A percentile compares a stretch with the other conserved stretches of the same genome.
Conservation (phyloP, 2,329 filamentous ascomycete genomes). For the Xylariomycetidae sp. region DNA sequence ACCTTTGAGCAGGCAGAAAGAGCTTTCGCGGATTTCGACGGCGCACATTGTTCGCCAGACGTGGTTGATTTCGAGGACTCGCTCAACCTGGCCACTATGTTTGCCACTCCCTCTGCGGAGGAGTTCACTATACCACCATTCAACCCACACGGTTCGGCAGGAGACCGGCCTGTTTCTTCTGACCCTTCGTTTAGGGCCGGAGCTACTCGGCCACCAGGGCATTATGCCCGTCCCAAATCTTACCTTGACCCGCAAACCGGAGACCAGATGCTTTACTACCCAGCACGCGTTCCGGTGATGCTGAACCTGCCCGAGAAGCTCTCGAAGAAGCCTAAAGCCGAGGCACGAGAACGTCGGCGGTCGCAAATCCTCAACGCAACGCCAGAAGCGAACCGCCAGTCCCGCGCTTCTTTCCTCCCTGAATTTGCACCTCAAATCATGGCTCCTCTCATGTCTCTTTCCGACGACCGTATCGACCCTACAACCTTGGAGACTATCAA, state of each 20-base stretch:
- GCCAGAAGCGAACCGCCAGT: conserved; percentile 35
- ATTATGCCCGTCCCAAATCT: conserved; percentile 45
- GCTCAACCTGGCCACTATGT: conserved; percentile 19
- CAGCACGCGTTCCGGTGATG: conserved; percentile 88
- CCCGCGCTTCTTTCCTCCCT: conserved; percentile 22
- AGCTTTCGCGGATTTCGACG: conserved; percentile 77
- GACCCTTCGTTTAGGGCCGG: too few species aligned
- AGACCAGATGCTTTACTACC: conserved; percentile 88
- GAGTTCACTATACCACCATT: conserved; percentile 17
- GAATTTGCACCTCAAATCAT: conserved; percentile 21
- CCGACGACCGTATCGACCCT: conserved; percentile 2
- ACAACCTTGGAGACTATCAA: neutral
- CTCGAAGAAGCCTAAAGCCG: conserved; percentile 63
- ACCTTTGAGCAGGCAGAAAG: conserved; percentile 60
- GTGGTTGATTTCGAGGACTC: conserved; percentile 25
- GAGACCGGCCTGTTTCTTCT: too few species aligned
- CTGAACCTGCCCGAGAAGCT: conserved; percentile 86
- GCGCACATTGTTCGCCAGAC: conserved; percentile 64
- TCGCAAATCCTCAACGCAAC: conserved; percentile 67
- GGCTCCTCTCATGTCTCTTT: conserved; percentile 26
- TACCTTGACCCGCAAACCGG: conserved; percentile 60
- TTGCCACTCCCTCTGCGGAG: conserved; percentile 13
- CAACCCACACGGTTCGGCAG: conserved; percentile 12
- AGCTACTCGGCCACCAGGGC: too few species aligned
- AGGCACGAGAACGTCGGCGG: conserved; percentile 61